Evolutionary conservation across 305 asterid species (phyloP).

Genomic region (Fraxinus nigra): DNA sequence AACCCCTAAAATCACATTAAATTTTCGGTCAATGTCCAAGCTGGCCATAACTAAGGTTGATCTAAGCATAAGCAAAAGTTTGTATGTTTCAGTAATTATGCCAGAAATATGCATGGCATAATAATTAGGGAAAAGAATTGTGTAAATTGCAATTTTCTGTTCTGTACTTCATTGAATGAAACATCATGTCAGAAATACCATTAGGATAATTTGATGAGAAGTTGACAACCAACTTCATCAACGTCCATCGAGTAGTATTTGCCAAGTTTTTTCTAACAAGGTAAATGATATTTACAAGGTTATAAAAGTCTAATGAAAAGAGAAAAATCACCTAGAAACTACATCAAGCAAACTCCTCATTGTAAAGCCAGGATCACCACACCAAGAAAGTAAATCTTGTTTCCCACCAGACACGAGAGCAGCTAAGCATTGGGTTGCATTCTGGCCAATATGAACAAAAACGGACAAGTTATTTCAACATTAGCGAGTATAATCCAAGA

Average conservation of each 20-base stretch:
- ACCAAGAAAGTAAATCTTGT: conserved; percentile 83
- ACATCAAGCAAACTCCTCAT: conserved; percentile 94
- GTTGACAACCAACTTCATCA: not conserved
- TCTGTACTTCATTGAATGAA: not conserved
- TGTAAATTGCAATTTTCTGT: not conserved
- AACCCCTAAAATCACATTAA: not conserved
- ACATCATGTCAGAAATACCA: not conserved
- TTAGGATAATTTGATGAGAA: not conserved
- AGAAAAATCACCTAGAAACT: conserved; percentile 71
- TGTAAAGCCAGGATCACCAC: conserved; percentile 75
- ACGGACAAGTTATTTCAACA: conserved; percentile 22
- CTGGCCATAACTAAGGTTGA: not conserved
- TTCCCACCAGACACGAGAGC: conserved; percentile 80
- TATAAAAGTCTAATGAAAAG: not conserved
- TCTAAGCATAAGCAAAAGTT: not conserved
- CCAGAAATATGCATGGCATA: not conserved
- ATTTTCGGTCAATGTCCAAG: not conserved
- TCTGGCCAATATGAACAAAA: conserved; percentile 46
- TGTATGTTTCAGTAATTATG: not conserved
- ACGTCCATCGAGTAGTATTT: not conserved
- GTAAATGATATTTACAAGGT: not conserved
- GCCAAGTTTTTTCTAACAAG: not conserved
- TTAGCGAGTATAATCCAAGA: not conserved
- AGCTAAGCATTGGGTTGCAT: conserved; percentile 93
- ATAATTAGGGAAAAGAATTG: not conserved